Percentiles rank a stretch among this genome's conserved stretches.
phyloP scores from a whole-genome alignment of 2,329 filamentous ascomycete genomes.

The Pseudopithomyces chartarum region DNA sequence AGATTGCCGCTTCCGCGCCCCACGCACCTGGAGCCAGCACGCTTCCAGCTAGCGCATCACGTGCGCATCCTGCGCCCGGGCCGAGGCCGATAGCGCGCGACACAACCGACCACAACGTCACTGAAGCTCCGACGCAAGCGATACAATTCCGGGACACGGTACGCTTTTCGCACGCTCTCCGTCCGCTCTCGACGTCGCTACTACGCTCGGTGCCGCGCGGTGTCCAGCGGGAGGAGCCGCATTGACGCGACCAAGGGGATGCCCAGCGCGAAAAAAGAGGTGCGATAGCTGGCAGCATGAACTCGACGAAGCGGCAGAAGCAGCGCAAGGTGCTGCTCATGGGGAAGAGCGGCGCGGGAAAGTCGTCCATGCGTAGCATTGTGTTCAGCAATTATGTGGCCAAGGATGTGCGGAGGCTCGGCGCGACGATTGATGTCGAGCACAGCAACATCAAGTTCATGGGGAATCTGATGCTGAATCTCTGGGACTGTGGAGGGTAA shows the following conservation, averaged over 20 bases:
- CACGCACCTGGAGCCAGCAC: not conserved
- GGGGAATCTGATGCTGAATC: slow-evolving; percentile 93
- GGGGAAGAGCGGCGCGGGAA: slow-evolving; percentile 97
- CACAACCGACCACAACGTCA: not conserved
- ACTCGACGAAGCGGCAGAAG: slow-evolving; percentile 54
- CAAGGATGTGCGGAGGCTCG: slow-evolving; percentile 88
- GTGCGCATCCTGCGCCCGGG: not conserved
- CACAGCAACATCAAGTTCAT: slow-evolving; percentile 99
- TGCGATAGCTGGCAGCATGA: slow-evolving; percentile 33
- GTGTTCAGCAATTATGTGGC: slow-evolving; percentile 99
- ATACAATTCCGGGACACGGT: not conserved
- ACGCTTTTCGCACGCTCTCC: not conserved
- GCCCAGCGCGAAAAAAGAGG: not conserved
- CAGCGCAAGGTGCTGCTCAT: slow-evolving; percentile 60
- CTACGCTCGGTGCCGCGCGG: not conserved
- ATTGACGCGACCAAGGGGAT: not conserved
- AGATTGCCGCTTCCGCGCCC: slow-evolving; percentile 2
- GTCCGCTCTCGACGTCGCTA: not conserved
- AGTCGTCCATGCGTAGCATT: slow-evolving; percentile 97
- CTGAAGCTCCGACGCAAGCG: not conserved
- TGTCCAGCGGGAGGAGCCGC: not conserved
- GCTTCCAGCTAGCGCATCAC: not conserved
- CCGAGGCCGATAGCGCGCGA: not conserved
- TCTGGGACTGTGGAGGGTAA: slow-evolving; percentile 96
- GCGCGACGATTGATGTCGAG: slow-evolving; percentile 97